Base-by-base conservation (phyloP, 2,329 filamentous ascomycete genomes). In the Paramyrothecium roridum region DNA sequence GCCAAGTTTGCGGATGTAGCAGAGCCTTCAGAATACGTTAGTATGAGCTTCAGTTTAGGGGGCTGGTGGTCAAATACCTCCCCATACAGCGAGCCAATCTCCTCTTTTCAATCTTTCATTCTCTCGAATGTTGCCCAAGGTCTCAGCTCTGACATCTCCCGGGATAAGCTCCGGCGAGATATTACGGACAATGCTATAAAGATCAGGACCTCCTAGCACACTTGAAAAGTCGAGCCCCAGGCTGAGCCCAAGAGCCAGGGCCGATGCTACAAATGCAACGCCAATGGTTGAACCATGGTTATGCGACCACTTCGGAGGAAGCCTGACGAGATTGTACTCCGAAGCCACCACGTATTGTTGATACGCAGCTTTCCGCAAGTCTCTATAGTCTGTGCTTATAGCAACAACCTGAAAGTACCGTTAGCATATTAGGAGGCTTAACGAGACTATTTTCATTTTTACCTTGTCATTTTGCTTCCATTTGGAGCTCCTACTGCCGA, bases 21-120 rank as follows among this genome's bases (percentile, higher is more conserved):
- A 2, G 86, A 89, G 8, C 77, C 80, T 82, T 16, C 6, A 16
- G n/a, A 22, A 8, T 13, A 26, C 51, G n/a, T 48, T 22, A 23
- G 22, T 48, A n/a, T 10, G 46, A n/a, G 12, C 26, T 16, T 16
- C n/a, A 33, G 19, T 12, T 17, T n/a, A n/a, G 30, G 17, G 26
- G 33, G 17, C 7, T 45, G 20, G 33, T 8, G 17, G 22, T 19
- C 7, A 52, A 74, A 65, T 60, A 76, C 82, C 87, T 57, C 88
- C 88, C 87, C 87, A 90, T 49, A 91, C 81, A 2, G 82, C 84
- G 50, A 91, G 70, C 80, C 85, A 90, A 55, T 91, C 87, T 0
- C 85, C 86, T 0, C 68, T 61, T 46, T 74, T 73, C 2, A 84
- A 79, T 17, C 84, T 73, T 58, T 88, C 84, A 0, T 67, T 60